Evolutionary conservation across 768 basidiomycete species (phyloP).

Genomic region (Lenzites betulinus): DNA sequence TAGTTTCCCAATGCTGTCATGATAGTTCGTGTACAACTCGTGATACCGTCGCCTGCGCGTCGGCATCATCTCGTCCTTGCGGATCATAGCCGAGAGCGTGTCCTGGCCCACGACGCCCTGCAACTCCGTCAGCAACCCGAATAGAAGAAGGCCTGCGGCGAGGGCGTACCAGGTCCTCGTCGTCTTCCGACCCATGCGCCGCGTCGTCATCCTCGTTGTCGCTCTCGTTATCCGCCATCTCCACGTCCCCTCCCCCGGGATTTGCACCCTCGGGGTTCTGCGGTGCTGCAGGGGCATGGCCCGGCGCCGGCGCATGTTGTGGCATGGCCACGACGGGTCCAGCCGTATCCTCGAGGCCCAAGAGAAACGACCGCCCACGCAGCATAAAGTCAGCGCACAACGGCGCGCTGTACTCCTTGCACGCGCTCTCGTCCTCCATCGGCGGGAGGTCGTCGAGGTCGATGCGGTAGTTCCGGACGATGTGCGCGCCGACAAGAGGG

Average conservation of each 20-base stretch:
- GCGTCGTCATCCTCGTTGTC: conserved; percentile 5
- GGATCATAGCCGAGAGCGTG: conserved; percentile 70
- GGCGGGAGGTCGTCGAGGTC: conserved; percentile 57
- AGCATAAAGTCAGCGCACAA: conserved; percentile 54
- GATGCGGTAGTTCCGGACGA: conserved; percentile 53
- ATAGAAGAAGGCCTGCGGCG: conserved; percentile 6
- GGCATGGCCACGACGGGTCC: conserved; percentile 1
- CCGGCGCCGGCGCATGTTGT: neutral
- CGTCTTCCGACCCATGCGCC: neutral
- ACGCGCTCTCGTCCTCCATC: conserved; percentile 49
- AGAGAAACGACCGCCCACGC: neutral
- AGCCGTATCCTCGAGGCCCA: conserved; percentile 5
- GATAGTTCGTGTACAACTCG: conserved; percentile 41
- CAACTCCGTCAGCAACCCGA: neutral
- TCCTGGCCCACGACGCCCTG: conserved; percentile 77
- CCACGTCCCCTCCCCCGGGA: conserved; percentile 4
- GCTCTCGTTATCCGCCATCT: neutral
- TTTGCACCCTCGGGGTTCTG: conserved; percentile 3
- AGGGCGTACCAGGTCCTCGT: conserved; percentile 23
- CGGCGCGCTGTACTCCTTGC: conserved; percentile 46
- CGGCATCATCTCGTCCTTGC: conserved; percentile 68
- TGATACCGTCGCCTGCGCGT: conserved; percentile 57
- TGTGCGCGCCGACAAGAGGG: conserved; percentile 44
- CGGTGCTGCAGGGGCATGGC: neutral
- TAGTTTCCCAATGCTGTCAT: conserved; percentile 49